Conservation (phyloP, 176 grass and related monocot genomes). For the Musa schizocarpa region DNA sequence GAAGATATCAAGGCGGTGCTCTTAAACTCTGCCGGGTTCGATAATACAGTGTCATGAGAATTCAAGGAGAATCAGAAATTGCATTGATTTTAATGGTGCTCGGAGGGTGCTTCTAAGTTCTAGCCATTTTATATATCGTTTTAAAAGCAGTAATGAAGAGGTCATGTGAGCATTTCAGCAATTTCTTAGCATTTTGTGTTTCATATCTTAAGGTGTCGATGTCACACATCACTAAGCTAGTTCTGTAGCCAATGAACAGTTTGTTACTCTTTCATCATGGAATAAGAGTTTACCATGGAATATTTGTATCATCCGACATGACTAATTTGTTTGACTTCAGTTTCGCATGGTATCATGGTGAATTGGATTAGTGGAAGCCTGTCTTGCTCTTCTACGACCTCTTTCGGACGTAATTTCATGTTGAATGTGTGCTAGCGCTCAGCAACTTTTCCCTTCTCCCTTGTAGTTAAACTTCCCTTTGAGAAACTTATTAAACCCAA, state of each 20-base stretch:
- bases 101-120: not conserved
- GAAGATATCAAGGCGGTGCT: conserved; percentile 93
- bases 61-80: not conserved
- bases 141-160: not conserved
- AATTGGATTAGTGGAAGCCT: not conserved
- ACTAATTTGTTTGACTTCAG: not conserved
- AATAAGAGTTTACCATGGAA: not conserved
- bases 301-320: not conserved
- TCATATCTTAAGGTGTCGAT: not conserved
- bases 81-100: not conserved
- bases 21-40: conserved; percentile 60
- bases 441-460: no score
- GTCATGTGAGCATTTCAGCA: no score
- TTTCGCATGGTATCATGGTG: not conserved
- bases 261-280: not conserved
- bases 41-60: conserved; percentile 30
- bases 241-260: not conserved
- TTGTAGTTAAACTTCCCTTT: no score
- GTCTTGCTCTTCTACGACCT: not conserved
- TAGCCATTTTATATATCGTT: no score
- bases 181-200: not conserved
- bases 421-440: no score
- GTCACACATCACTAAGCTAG: no score
- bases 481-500: no score
- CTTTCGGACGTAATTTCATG: no score